Base-by-base conservation (phyloP, 2,329 filamentous ascomycete genomes). In the Ilyonectria destructans region DNA sequence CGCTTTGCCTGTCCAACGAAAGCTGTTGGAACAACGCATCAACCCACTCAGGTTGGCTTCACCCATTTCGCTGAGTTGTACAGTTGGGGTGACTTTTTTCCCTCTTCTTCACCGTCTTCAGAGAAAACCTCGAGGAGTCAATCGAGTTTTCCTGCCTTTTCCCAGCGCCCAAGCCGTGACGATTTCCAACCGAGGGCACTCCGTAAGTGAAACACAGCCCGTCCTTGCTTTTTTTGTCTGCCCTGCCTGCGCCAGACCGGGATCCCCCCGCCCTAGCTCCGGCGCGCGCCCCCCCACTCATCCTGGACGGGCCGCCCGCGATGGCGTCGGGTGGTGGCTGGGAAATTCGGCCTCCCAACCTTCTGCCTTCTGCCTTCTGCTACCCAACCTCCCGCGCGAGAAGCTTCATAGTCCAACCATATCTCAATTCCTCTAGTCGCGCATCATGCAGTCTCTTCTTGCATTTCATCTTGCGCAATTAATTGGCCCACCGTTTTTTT, bases 361-460 rank as follows among this genome's bases (percentile, higher is more conserved):
- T 71, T 72, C 74, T 73, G 63, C 57, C 65, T 69, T 71, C 23
- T 26, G 3, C 23, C 3, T 51, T 40, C 35, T 40, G 31, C 2
- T 49, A 68, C 68, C 75, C 78, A 80, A 69, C 78, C 78, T 77
- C 75, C 46, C 75, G 10, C 60, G 60, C 58, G 65, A 69, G 68
- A 66, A 65, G 46, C 72, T 69, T 74, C 68, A 70, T 74, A 77
- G 71, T 71, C 79, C 78, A 79, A 77, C 76, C 75, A 79, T 79
- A 78, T 79, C 75, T 77, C 74, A 73, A 62, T 61, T 64, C 64
- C 51, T 62, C 64, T 68, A 66, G 71, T 69, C 48, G 69, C 72
- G 62, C 72, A 80, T 76, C 59, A 76, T 80, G 79, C 73, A 71
- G 71, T 70, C 68, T 72, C 72, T 70, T 77, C 68, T 74, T 77